These are phyloP conservation scores for Aspergillus sp. DNA, from an alignment of 2,329 filamentous ascomycete genomes.

Conservation along the genomic window DNA sequence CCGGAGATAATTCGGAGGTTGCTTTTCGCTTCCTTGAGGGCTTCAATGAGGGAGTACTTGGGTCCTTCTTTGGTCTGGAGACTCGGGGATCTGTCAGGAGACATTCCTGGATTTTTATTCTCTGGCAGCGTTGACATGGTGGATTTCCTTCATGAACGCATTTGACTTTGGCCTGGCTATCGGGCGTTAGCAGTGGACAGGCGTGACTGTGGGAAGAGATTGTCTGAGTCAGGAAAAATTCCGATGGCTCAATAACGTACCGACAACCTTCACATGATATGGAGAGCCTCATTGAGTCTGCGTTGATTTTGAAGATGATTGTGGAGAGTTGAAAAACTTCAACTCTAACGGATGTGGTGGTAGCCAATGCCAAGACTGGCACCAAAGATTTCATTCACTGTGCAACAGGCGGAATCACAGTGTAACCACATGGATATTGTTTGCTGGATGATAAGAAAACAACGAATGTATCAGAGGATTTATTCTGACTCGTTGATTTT, in stretches of 20 bases:
- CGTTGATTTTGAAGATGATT: too few relatives aligned
- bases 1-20: too few relatives aligned
- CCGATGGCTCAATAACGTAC: constrained; percentile 9
- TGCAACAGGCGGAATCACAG: too few relatives aligned
- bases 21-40: constrained; percentile 3
- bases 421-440: too few relatives aligned
- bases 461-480: too few relatives aligned
- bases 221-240: background rate
- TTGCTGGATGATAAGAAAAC: too few relatives aligned
- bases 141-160: constrained; percentile 30
- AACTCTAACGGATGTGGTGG: too few relatives aligned
- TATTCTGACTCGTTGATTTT: too few relatives aligned
- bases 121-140: constrained; percentile 29
- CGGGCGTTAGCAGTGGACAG: background rate
- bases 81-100: constrained; percentile 26
- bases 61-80: constrained; percentile 1
- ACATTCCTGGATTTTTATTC: constrained; percentile 18
- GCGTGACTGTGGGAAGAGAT: background rate
- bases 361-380: too few relatives aligned
- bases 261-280: constrained; percentile 32
- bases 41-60: too few relatives aligned
- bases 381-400: too few relatives aligned
- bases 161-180: constrained; percentile 32
- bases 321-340: too few relatives aligned
- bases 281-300: constrained; percentile 25